phyloP scores from a whole-genome alignment of 441 rosid genomes.

The Adansonia gregorii region DNA sequence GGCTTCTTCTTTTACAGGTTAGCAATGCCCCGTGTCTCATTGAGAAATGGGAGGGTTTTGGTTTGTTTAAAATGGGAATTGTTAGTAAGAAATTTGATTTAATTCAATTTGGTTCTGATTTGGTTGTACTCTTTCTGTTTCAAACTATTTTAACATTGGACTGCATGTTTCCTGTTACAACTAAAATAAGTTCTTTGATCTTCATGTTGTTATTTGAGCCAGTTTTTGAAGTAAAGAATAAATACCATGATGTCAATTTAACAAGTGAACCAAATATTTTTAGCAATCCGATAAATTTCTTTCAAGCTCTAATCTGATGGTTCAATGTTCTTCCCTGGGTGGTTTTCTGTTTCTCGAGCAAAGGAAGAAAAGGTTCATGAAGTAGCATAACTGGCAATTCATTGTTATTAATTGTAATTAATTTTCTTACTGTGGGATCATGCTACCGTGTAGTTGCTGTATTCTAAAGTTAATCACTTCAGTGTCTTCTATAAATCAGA shows the following conservation, averaged over 20 bases:
- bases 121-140: not conserved
- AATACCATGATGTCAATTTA: not conserved
- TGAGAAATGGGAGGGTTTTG: not conserved
- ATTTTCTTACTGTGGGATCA: conserved; percentile 12
- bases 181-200: conserved; percentile 1
- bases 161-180: conserved; percentile 9
- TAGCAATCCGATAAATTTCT: not conserved
- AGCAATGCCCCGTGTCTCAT: conserved; percentile 15
- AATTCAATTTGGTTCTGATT: conserved; percentile 6
- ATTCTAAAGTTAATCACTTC: not conserved
- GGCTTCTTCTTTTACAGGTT: conserved; percentile 98
- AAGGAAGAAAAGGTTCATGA: not conserved
- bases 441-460: not conserved
- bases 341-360: not conserved
- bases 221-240: not conserved
- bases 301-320: not conserved
- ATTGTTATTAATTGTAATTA: not conserved
- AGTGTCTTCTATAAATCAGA: not conserved
- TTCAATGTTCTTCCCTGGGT: not conserved
- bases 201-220: not conserved
- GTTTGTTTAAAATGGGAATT: not conserved
- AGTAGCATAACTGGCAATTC: not conserved
- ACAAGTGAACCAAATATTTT: not conserved
- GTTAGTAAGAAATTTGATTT: conserved; percentile 2
- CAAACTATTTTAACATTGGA: not conserved